A percentile compares a stretch with the other conserved stretches of the same genome.
These are phyloP conservation scores for Xylariaceae sp. DNA, from an alignment of 2,329 filamentous ascomycete species.

Conservation along the genomic window DNA sequence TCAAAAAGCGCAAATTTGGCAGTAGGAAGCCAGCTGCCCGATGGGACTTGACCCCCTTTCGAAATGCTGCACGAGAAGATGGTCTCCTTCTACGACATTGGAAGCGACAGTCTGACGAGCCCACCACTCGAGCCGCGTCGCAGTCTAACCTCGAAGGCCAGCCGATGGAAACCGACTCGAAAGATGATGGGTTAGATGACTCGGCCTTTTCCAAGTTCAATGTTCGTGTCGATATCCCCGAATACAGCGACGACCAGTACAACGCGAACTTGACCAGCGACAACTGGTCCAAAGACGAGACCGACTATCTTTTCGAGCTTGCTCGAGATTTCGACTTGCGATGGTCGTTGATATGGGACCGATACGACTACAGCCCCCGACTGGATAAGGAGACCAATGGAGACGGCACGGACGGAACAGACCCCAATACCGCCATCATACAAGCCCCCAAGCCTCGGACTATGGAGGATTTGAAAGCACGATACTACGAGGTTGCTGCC, in stretches of 20 bases:
- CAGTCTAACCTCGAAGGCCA: constrained; percentile 20
- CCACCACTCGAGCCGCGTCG: constrained; percentile 26
- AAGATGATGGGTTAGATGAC: constrained; percentile 43
- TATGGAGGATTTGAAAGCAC: constrained; percentile 85
- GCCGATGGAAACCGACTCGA: constrained; percentile 27
- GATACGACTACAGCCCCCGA: constrained; percentile 69
- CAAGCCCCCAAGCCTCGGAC: constrained; percentile 55
- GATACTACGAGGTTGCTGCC: constrained; percentile 84
- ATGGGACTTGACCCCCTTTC: constrained; percentile 70
- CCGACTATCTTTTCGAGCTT: constrained; percentile 79
- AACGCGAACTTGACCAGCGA: constrained; percentile 65
- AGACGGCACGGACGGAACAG: constrained; percentile 39
- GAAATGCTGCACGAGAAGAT: constrained; percentile 72
- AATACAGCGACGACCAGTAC: constrained; percentile 87
- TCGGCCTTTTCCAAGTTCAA: constrained; percentile 83
- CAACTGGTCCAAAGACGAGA: constrained; percentile 90
- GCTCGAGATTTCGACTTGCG: constrained; percentile 78
- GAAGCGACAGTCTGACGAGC: constrained; percentile 62
- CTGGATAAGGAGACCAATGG: constrained; percentile 32
- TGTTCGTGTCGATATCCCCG: constrained; percentile 70
- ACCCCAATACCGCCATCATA: constrained; percentile 51
- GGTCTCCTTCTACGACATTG: constrained; percentile 72
- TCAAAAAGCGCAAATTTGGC: constrained; percentile 55
- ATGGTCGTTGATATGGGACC: constrained; percentile 89
- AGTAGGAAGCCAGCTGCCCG: constrained; percentile 52